These are phyloP conservation scores for Avicennia marina DNA, from an alignment of 257 asterid genomes.

Conservation along the genomic window DNA sequence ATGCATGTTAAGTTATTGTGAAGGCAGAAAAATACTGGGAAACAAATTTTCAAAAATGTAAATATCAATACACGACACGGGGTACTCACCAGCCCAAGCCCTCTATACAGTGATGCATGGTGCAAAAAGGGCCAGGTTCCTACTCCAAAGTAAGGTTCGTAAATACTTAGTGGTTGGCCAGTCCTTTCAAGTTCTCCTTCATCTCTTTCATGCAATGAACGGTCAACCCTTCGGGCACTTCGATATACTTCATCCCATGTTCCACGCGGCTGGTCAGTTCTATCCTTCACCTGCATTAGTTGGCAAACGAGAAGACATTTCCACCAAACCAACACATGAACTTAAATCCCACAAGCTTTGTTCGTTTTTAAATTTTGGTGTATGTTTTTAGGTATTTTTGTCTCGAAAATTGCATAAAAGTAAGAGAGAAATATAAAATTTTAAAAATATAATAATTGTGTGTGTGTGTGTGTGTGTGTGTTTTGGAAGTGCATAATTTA, in stretches of 20 bases:
- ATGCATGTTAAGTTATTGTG: too few species aligned
- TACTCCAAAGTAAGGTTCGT: conserved; percentile 85
- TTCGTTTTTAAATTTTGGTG: too few species aligned
- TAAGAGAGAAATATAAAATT: too few species aligned
- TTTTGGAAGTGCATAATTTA: too few species aligned
- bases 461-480: too few species aligned
- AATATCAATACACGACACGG: not conserved
- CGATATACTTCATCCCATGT: conserved; percentile 89
- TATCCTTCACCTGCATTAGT: conserved; percentile 77
- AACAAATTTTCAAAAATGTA: too few species aligned
- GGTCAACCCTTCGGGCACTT: conserved; percentile 73
- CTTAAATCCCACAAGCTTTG: conserved; percentile 7
- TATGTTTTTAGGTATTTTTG: too few species aligned
- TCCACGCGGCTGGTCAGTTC: conserved; percentile 83
- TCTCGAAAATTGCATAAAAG: too few species aligned
- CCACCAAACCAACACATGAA: conserved; percentile 1
- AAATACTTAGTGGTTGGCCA: conserved; percentile 85
- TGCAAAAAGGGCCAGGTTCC: conserved; percentile 98
- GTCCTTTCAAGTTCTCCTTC: conserved; percentile 97
- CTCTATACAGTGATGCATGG: conserved; percentile 74
- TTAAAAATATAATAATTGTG: too few species aligned
- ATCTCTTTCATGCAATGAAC: conserved; percentile 85
- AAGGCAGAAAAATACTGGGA: too few species aligned
- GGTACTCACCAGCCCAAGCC: conserved; percentile 70
- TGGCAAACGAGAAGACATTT: conserved; percentile 9